A percentile compares a stretch with the other conserved stretches of the same genome.
phyloP scores from a whole-genome alignment of 108 stramenopile species.

The Mayamaea pseudoterrestris region DNA sequence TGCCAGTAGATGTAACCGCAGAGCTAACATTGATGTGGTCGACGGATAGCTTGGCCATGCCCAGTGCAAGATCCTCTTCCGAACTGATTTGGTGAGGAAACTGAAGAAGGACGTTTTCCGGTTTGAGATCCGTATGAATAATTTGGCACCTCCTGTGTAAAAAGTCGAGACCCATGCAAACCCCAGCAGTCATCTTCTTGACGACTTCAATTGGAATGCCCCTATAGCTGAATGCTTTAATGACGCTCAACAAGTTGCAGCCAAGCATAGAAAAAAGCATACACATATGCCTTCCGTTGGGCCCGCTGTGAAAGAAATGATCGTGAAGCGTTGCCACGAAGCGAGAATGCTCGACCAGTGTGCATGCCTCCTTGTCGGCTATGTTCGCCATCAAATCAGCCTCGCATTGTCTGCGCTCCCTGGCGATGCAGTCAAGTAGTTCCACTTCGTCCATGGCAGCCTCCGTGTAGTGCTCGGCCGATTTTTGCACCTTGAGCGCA shows the following conservation, averaged over 20 bases:
- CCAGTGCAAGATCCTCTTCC: constrained; percentile 11
- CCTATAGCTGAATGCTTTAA: constrained; percentile 87
- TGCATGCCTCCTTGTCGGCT: constrained; percentile 33
- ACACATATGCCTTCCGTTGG: constrained; percentile 94
- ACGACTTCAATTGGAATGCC: constrained; percentile 91
- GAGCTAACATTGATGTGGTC: neutral
- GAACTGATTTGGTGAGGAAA: constrained; percentile 36
- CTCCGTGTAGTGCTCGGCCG: constrained; percentile 93
- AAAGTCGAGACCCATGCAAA: constrained; percentile 90
- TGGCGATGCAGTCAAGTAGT: constrained; percentile 74
- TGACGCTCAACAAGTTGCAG: constrained; percentile 91
- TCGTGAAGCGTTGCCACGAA: constrained; percentile 86
- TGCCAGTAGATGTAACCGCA: constrained; percentile 8
- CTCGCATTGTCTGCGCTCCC: constrained; percentile 51
- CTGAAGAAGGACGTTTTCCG: constrained; percentile 90
- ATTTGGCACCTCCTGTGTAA: constrained; percentile 89
- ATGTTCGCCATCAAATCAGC: constrained; percentile 19
- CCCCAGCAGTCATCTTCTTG: constrained; percentile 78
- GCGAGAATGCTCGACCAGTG: constrained; percentile 50
- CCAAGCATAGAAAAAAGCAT: constrained; percentile 98
- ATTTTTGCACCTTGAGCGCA: constrained; percentile 96
- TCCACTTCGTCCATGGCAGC: constrained; percentile 97
- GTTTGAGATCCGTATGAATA: constrained; percentile 98
- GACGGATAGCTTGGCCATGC: constrained; percentile 12
- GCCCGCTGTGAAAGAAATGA: constrained; percentile 91